Conservation (phyloP, 371 early-diverging fungal species). For the Chytridium lagenaria region DNA sequence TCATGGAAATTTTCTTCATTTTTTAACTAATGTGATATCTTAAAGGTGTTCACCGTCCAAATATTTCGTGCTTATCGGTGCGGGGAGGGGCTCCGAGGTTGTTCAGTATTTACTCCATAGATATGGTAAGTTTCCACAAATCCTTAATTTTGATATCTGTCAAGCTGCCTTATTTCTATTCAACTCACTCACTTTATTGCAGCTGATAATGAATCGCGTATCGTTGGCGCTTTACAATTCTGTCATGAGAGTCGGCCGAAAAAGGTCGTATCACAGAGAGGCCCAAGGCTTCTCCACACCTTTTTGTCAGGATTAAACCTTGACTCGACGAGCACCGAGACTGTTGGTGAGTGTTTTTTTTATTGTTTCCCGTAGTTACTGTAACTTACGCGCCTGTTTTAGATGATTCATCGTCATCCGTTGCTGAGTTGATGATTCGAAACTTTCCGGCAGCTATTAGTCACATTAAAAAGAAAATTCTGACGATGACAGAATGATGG, state of each 20-base stretch:
- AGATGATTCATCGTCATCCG: neutral
- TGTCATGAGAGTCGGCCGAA: neutral
- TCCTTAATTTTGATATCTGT: too few species aligned
- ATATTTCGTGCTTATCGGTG: neutral
- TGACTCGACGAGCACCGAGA: constrained; percentile 5
- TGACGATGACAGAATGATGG: too few species aligned
- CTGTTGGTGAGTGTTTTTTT: neutral
- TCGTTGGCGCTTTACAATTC: neutral
- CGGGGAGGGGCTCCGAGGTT: constrained; percentile 5
- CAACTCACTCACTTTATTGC: neutral
- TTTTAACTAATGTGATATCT: neutral
- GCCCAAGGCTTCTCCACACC: neutral
- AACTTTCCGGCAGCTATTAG: too few species aligned
- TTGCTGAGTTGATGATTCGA: neutral
- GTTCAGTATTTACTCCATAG: neutral
- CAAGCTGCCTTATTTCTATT: neutral
- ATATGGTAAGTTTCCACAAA: constrained; percentile 4
- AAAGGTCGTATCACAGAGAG: neutral
- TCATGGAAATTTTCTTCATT: neutral
- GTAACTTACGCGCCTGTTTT: neutral
- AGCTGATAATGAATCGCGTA: neutral
- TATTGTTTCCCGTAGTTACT: neutral
- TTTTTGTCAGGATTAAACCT: neutral
- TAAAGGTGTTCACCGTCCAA: constrained; percentile 3
- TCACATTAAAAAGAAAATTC: too few species aligned